These are phyloP conservation scores for Daldinia grandis DNA, from an alignment of 495 filamentous ascomycete genomes.

Conservation along the genomic window DNA sequence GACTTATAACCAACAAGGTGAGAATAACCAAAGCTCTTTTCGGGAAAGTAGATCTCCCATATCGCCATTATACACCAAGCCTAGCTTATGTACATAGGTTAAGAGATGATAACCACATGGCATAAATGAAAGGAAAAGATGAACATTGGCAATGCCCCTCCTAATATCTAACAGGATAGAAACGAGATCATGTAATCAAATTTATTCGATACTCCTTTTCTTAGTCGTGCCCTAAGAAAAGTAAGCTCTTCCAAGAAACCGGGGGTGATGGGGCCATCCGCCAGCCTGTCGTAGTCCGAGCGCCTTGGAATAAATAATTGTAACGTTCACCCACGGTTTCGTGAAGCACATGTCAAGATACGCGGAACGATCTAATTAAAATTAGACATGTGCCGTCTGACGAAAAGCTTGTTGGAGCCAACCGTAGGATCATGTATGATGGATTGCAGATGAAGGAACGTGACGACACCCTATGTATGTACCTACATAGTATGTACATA, in stretches of 20 bases:
- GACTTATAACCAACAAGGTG: too few relatives aligned
- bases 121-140: slow-evolving; percentile 29
- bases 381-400: slow-evolving; percentile 14
- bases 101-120: slow-evolving; percentile 9
- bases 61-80: slow-evolving; percentile 14
- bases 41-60: slow-evolving; percentile 10
- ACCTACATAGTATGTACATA: too few relatives aligned
- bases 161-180: slow-evolving; percentile 9
- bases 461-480: slow-evolving; percentile 36
- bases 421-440: slow-evolving; percentile 20
- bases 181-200: slow-evolving; percentile 3
- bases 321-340: slow-evolving; percentile 5
- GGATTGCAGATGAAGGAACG: slow-evolving; percentile 24
- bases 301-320: slow-evolving; percentile 1
- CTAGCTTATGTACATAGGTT: slow-evolving; percentile 16
- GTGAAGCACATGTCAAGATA: slow-evolving; percentile 13
- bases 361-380: slow-evolving; percentile 33
- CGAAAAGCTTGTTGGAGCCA: slow-evolving; percentile 21
- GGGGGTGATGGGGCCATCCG: slow-evolving; percentile 19
- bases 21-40: slow-evolving; percentile 8
- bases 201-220: not conserved
- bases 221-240: slow-evolving; percentile 13
- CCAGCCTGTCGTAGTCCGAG: slow-evolving; percentile 24
- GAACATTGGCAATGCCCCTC: not conserved
- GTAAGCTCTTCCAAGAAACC: slow-evolving; percentile 36